Evolutionary conservation across 139 green algal species (phyloP).

Genomic region (Chlorella sorokiniana): DNA sequence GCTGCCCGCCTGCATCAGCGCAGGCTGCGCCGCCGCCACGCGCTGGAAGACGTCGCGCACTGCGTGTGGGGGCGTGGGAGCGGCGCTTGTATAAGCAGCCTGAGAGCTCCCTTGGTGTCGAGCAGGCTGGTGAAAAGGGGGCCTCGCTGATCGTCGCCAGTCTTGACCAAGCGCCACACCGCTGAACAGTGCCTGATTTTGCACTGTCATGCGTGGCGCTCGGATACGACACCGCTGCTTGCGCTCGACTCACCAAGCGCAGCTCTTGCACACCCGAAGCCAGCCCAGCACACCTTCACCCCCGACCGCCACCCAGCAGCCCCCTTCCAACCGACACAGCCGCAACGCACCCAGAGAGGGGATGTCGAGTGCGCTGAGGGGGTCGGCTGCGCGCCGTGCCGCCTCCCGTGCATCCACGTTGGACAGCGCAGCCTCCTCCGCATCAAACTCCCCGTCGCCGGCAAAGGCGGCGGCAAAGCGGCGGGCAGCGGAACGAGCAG

Average conservation of each 20-base stretch:
- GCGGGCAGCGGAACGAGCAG: not conserved
- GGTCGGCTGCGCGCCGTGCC: constrained; percentile 21
- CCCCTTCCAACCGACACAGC: not conserved
- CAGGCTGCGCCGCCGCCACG: not conserved
- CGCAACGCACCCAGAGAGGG: not conserved
- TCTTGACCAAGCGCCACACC: too few relatives aligned
- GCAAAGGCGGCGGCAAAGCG: not conserved
- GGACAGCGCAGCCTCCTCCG: constrained; percentile 19
- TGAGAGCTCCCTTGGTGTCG: too few relatives aligned
- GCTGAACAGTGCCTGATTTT: too few relatives aligned
- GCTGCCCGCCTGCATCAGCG: constrained; percentile 34
- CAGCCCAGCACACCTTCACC: too few relatives aligned
- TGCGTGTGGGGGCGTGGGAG: not conserved
- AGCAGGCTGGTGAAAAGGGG: too few relatives aligned
- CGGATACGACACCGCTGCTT: too few relatives aligned
- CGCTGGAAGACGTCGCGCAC: constrained; percentile 16
- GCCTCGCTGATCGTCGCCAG: too few relatives aligned
- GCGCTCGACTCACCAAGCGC: too few relatives aligned
- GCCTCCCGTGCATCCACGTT: constrained; percentile 35
- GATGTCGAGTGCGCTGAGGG: constrained; percentile 27
- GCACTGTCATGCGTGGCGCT: too few relatives aligned
- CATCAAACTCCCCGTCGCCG: not conserved
- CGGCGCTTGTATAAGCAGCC: not conserved
- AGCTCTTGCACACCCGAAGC: too few relatives aligned
- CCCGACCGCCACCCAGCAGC: not conserved